Evolutionary conservation across 306 rosid genomes (phyloP), one percentile per base, ranked within the genome.

Genomic region (Quercus parvula): DNA sequence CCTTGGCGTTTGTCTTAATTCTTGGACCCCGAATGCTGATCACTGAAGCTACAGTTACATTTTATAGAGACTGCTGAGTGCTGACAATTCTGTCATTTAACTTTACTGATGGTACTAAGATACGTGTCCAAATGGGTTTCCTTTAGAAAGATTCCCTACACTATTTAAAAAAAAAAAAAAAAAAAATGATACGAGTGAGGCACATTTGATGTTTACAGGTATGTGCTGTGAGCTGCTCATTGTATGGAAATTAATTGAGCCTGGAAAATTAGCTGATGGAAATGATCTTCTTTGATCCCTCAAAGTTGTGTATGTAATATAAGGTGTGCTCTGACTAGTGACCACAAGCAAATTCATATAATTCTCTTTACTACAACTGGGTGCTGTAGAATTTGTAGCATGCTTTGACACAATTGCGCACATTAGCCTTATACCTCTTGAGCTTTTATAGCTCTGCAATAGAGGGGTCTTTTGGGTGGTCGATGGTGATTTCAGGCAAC

Each of bases 391-490:
- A 28, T 73, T 46, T 44, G 52, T 18, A 22, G 35, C 19, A 25
- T 56, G 24, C 67, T 78, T 75, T 31, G 58, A 68, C 49, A 70
- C 68, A 78, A 6, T 75, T 56, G 18, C 69, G 4, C 63, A 58
- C 54, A 14, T 56, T 81, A 66, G 44, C 44, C 9, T 38, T 38
- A 51, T 31, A 59, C 78, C 76, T 74, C 75, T 76, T 67, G 82
- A 56, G 31, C 27, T 75, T 75, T 77, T 77, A 25, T 79, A 78
- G 80, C 63, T 84, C 73, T 84, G 86, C 87, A 94, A 74, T 56
- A 92, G 81, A 77, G 94, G 93, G 44, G 27, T 84, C 84, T 87
- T 91, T 31, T 88, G 87, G 51, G 59, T 80, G 41, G 64, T 78
- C 19, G 70, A 75, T 55, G 81, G 76, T 70, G 92, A 83, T 77